Percentiles rank a stretch among this genome's conserved stretches.
These are phyloP conservation scores for Epichloe bromicola DNA, from an alignment of 2,329 filamentous ascomycete species.

Conservation along the genomic window DNA sequence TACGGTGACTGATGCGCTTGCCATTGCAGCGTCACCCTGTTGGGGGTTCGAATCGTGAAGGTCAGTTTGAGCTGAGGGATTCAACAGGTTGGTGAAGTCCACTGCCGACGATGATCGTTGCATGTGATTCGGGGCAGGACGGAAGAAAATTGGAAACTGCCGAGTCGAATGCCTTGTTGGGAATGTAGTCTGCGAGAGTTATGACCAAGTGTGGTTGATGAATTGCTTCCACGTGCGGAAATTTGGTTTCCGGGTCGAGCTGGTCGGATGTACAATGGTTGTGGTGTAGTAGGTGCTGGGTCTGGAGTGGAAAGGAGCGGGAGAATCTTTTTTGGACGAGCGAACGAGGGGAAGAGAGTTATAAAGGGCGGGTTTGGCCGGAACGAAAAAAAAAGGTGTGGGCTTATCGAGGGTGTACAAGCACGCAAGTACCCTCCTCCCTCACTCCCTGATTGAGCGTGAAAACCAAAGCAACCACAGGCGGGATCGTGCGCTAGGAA, in stretches of 20 bases:
- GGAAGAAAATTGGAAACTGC: not conserved
- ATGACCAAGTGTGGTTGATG: not conserved
- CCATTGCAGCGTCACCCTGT: slow-evolving; percentile 32
- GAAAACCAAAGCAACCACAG: slow-evolving; percentile 1
- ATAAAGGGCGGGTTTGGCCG: slow-evolving; percentile 22
- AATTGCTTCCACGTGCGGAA: not conserved
- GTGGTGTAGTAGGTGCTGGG: not conserved
- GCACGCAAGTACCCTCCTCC: slow-evolving; percentile 6
- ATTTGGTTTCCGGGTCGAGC: not conserved
- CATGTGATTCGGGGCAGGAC: slow-evolving; percentile 44
- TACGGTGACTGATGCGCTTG: slow-evolving; percentile 36
- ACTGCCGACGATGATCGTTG: slow-evolving; percentile 60
- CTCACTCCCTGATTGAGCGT: not conserved
- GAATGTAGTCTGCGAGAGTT: too few relatives aligned
- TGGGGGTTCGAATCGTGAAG: slow-evolving; percentile 15
- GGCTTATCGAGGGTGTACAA: slow-evolving; percentile 7
- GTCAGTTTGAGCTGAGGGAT: slow-evolving; percentile 30
- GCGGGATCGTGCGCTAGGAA: slow-evolving; percentile 2
- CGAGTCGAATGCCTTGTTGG: not conserved
- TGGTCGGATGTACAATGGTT: not conserved
- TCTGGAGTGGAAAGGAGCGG: slow-evolving; percentile 9
- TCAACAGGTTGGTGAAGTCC: slow-evolving; percentile 65
- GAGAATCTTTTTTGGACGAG: slow-evolving; percentile 10
- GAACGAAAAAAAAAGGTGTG: slow-evolving; percentile 13
- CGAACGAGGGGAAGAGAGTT: slow-evolving; percentile 13